phyloP scores from a whole-genome alignment of 495 filamentous ascomycete species.

The Cercophora scortea region DNA sequence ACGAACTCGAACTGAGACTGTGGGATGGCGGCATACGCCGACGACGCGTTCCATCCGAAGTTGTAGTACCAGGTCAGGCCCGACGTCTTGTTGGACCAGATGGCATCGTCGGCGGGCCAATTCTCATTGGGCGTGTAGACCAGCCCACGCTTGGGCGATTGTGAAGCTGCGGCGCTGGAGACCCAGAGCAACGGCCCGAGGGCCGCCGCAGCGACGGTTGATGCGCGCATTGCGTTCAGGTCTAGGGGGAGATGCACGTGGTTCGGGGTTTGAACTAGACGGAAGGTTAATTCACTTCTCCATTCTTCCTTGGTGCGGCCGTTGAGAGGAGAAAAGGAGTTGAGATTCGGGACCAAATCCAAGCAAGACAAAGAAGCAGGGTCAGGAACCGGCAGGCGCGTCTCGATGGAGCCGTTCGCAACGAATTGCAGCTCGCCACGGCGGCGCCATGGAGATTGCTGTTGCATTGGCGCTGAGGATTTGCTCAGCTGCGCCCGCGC shows the following conservation, averaged over 20 bases:
- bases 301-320: too few relatives aligned
- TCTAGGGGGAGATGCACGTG: too few relatives aligned
- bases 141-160: conserved; percentile 62
- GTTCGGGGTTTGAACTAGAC: too few relatives aligned
- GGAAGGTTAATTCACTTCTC: too few relatives aligned
- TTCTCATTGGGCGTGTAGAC: conserved; percentile 49
- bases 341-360: too few relatives aligned
- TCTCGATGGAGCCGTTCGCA: too few relatives aligned
- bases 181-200: conserved; percentile 13
- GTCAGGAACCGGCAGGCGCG: too few relatives aligned
- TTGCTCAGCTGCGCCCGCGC: too few relatives aligned
- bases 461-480: not conserved
- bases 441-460: not conserved
- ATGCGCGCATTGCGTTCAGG: not conserved
- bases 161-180: too few relatives aligned
- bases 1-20: conserved; percentile 58
- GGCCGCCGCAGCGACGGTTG: conserved; percentile 4
- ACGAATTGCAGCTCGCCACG: not conserved
- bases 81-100: conserved; percentile 46
- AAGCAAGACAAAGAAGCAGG: too few relatives aligned
- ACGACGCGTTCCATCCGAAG: conserved; percentile 49
- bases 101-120: conserved; percentile 47
- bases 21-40: conserved; percentile 31
- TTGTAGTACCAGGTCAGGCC: conserved; percentile 80
- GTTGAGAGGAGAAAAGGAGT: too few relatives aligned